Base-by-base conservation (phyloP, 805 yeast species). In the Starmerella bombicola region DNA sequence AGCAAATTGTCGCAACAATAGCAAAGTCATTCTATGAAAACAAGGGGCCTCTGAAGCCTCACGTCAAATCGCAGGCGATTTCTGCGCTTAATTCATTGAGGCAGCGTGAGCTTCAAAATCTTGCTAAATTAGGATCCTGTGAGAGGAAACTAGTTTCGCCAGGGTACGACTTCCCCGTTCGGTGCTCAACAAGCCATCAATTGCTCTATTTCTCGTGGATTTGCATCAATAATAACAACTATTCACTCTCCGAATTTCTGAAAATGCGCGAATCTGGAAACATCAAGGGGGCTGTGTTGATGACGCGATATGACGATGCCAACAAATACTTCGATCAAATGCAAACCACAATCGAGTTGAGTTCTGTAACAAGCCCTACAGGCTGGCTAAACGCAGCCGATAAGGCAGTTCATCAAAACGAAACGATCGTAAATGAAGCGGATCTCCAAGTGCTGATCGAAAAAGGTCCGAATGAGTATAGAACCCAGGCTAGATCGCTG, bases 1-100 rank as follows among this genome's bases (percentile, higher is more conserved):
- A 52, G 58, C 73, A 1, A 71, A 80, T 1, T 78, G 77, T 52
- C 66, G 67, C 43, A 67, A 69, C 45, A 61, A 69, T 31, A 2
- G 28, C 38, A 3, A 3, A 22, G 6, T n/a, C 35, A 9, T 29
- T 9, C 18, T 24, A 9, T 24, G 12, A 24, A 13, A 9, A 24
- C 5, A 16, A 31, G 9, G n/a, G 5, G 18, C 28, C 37, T 10
- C 4, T 38, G 30, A 13, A 13, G 10, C 15, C 31, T 7, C 16
- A 15, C 19, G 36, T 25, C 15, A 25, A 17, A 12, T 5, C 21
- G 5, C 32, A 33, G 18, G 31, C 31, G 10, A 4, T 34, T 2
- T 13, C 8, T 3, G 42, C 35, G 3, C 31, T 34, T 6, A 19
- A 28, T 2, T 3, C 2, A 4, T n/a, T 39, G 19, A 17, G 15